These are phyloP conservation scores for Leucosporidium yakuticum DNA, from an alignment of 768 basidiomycete genomes.

Conservation along the genomic window DNA sequence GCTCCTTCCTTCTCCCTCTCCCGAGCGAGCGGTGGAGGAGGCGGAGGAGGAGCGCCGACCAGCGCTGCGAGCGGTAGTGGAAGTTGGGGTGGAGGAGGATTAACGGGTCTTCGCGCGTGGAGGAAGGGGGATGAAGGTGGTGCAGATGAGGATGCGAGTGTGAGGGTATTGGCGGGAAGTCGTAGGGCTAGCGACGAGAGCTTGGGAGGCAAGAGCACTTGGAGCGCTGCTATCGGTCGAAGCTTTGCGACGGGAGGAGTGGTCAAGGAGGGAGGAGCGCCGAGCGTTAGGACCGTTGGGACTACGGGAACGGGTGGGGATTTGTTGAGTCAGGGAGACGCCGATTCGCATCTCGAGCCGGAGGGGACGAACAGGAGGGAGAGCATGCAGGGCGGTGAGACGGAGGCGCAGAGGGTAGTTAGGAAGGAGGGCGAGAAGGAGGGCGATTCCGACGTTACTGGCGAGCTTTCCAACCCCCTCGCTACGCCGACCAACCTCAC, in stretches of 20 bases:
- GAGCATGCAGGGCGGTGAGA: constrained; percentile 5
- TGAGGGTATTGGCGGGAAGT: constrained; percentile 79
- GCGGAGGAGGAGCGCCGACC: constrained; percentile 47
- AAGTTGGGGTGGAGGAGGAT: constrained; percentile 58
- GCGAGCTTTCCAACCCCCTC: background rate
- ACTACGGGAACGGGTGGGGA: constrained; percentile 1
- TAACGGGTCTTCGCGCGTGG: constrained; percentile 36
- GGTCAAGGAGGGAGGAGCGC: constrained; percentile 2
- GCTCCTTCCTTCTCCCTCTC: constrained; percentile 41
- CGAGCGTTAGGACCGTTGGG: constrained; percentile 9
- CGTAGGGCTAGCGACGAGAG: constrained; percentile 84
- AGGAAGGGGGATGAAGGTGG: constrained; percentile 40
- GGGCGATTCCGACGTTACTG: background rate
- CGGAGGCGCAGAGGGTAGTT: constrained; percentile 15
- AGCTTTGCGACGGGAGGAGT: constrained; percentile 1
- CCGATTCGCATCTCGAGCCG: background rate
- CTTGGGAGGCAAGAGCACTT: constrained; percentile 65
- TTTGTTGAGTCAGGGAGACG: background rate
- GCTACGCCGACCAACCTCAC: too few species aligned
- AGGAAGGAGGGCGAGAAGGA: constrained; percentile 11
- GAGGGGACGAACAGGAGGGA: background rate
- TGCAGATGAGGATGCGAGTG: constrained; percentile 74
- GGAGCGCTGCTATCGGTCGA: constrained; percentile 57
- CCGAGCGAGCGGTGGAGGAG: constrained; percentile 51
- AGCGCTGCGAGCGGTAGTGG: constrained; percentile 11